Percentiles rank a stretch among this genome's conserved stretches.
These are phyloP conservation scores for Xylariaceae sp. DNA, from an alignment of 2,329 filamentous ascomycete species.

Conservation along the genomic window DNA sequence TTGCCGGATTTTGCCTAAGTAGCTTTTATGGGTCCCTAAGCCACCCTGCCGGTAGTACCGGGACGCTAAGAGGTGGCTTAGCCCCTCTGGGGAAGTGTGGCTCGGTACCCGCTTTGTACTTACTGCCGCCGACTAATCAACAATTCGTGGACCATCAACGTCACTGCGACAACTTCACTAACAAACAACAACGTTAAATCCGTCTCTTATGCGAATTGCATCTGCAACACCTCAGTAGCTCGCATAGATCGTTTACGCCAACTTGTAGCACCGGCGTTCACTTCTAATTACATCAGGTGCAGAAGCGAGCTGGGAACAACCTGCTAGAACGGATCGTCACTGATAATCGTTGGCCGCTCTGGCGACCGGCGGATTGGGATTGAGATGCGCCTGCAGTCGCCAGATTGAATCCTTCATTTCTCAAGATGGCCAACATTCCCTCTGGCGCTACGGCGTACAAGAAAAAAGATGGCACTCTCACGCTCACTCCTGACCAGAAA, in stretches of 20 bases:
- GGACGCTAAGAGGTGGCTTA: background rate
- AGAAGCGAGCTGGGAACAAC: too few relatives aligned
- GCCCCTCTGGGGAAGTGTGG: background rate
- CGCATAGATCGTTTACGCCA: too few relatives aligned
- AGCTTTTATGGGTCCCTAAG: too few relatives aligned
- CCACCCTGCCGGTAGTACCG: too few relatives aligned
- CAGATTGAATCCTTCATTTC: background rate
- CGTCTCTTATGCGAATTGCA: background rate
- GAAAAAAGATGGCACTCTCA: slow-evolving; percentile 87
- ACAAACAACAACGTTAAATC: background rate
- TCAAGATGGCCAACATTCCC: slow-evolving; percentile 48
- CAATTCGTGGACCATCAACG: background rate
- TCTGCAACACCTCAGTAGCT: background rate
- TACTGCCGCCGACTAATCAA: background rate
- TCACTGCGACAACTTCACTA: background rate
- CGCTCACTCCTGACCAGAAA: slow-evolving; percentile 66
- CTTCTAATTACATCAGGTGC: too few relatives aligned
- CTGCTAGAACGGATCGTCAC: background rate
- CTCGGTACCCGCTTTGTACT: background rate
- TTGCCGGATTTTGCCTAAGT: background rate
- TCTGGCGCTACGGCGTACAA: slow-evolving; percentile 75
- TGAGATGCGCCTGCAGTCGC: background rate
- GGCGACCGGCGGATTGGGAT: background rate
- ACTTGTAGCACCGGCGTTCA: too few relatives aligned
- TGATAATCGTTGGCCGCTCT: background rate